A percentile compares a stretch with the other conserved stretches of the same genome.
Conservation (phyloP, 2,329 filamentous ascomycete genomes). For the Scedosporium aurantiacum region DNA sequence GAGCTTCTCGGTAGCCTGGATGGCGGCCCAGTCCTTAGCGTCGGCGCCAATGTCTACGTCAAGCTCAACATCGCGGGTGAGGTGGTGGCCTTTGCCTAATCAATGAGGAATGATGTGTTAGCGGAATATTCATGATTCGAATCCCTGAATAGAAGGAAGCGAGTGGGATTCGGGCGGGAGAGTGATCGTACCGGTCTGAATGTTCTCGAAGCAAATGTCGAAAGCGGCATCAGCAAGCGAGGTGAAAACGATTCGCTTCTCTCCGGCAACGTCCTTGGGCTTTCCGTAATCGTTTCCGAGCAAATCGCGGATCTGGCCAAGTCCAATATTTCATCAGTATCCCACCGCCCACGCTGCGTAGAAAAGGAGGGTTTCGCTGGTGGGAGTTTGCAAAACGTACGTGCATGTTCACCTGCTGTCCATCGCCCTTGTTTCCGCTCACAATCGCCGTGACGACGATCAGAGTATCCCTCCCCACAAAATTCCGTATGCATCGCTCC, state of each 20-base stretch:
- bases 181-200: slow-evolving; percentile 52
- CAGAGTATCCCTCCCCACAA: slow-evolving; percentile 80
- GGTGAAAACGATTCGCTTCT: slow-evolving; percentile 88
- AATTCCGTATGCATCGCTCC: slow-evolving; percentile 92
- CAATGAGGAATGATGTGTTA: not conserved
- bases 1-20: slow-evolving; percentile 93
- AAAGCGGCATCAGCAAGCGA: slow-evolving; percentile 85
- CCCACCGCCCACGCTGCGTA: not conserved
- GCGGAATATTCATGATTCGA: not conserved
- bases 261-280: slow-evolving; percentile 82
- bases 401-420: slow-evolving; percentile 87
- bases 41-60: slow-evolving; percentile 95
- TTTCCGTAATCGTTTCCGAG: slow-evolving; percentile 92
- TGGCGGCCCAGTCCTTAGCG: slow-evolving; percentile 95
- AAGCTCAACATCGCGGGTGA: slow-evolving; percentile 68
- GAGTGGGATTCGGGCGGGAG: not conserved
- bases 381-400: slow-evolving; percentile 36
- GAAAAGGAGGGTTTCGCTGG: not conserved
- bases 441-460: slow-evolving; percentile 91
- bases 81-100: slow-evolving; percentile 26
- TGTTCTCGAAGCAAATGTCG: slow-evolving; percentile 93
- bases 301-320: slow-evolving; percentile 73
- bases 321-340: slow-evolving; percentile 7
- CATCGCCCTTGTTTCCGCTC: slow-evolving; percentile 78
- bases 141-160: not conserved